Conservation (phyloP, 352 stramenopile genomes). For the Albugo laibachii region DNA sequence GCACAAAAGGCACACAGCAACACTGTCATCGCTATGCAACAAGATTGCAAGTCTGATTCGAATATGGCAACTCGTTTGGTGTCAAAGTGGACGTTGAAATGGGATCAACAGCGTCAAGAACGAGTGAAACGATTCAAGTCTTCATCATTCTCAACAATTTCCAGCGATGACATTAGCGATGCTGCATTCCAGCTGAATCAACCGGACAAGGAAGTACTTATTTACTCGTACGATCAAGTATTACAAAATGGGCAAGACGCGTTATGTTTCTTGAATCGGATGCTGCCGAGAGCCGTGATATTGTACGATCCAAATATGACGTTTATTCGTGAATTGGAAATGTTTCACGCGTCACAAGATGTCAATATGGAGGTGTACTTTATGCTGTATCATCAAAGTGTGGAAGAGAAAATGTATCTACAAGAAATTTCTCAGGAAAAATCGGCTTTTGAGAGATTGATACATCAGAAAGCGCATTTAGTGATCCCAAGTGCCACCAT, state of each 20-base stretch:
- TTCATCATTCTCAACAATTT: conserved; percentile 1
- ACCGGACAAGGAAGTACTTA: conserved; percentile 13
- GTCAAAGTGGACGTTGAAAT: conserved; percentile 1
- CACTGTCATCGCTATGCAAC: too few species aligned
- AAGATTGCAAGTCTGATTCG: not conserved
- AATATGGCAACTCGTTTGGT: not conserved
- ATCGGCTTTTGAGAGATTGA: conserved; percentile 90
- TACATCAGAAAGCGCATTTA: conserved; percentile 87
- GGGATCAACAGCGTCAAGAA: conserved; percentile 29
- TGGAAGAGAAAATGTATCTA: conserved; percentile 90
- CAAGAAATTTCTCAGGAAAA: conserved; percentile 90
- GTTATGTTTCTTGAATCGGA: conserved; percentile 69
- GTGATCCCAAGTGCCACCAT: conserved; percentile 79
- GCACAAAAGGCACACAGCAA: conserved; percentile 13
- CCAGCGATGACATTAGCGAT: not conserved
- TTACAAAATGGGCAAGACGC: conserved; percentile 30
- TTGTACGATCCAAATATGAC: conserved; percentile 90
- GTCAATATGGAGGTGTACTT: conserved; percentile 81
- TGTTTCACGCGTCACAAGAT: conserved; percentile 64
- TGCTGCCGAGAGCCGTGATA: conserved; percentile 81
- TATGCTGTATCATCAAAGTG: conserved; percentile 90
- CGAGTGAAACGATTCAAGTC: conserved; percentile 7
- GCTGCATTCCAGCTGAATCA: not conserved
- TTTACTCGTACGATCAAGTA: conserved; percentile 70
- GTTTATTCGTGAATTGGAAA: conserved; percentile 90